A percentile compares a stretch with the other conserved stretches of the same genome.
These are phyloP conservation scores for Fusarium nodosum DNA, from an alignment of 2,329 filamentous ascomycete genomes.

Conservation along the genomic window DNA sequence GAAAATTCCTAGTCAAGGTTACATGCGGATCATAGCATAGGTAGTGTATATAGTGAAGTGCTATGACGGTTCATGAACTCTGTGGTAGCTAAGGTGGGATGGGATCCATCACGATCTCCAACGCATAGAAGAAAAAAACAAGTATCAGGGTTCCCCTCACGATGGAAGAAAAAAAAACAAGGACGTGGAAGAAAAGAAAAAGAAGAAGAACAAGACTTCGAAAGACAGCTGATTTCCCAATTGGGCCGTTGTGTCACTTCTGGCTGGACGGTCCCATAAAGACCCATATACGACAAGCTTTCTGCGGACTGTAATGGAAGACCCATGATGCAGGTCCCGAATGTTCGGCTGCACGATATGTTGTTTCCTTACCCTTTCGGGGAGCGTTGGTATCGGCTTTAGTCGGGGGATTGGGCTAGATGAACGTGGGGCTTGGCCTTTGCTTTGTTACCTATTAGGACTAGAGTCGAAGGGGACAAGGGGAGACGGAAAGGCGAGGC, in stretches of 20 bases:
- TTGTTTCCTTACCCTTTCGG: conserved; percentile 53
- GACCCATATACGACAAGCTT: conserved; percentile 45
- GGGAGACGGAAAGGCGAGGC: conserved; percentile 10
- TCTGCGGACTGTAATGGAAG: conserved; percentile 40
- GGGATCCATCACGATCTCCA: conserved; percentile 29
- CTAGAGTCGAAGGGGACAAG: neutral
- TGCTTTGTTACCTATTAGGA: neutral
- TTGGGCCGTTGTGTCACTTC: conserved; percentile 46
- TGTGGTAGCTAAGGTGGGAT: neutral
- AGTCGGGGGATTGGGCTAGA: conserved; percentile 38
- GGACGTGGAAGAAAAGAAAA: conserved; percentile 14
- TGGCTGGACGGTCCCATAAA: conserved; percentile 39
- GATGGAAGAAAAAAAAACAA: conserved; percentile 13
- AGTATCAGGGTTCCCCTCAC: conserved; percentile 30
- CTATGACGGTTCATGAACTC: conserved; percentile 26
- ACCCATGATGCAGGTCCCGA: conserved; percentile 47
- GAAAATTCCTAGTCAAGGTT: conserved; percentile 3
- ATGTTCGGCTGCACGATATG: conserved; percentile 52
- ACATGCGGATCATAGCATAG: conserved; percentile 15
- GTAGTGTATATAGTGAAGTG: conserved; percentile 1
- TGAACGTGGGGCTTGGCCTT: conserved; percentile 31
- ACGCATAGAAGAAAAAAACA: conserved; percentile 8
- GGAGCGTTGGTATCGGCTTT: conserved; percentile 41
- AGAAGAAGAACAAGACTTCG: conserved; percentile 25
- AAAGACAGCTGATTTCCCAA: conserved; percentile 49